A percentile compares a stretch with the other conserved stretches of the same genome.
These are phyloP conservation scores for Eragrostis tef DNA, from an alignment of 202 grass and related monocot species.

Conservation along the genomic window DNA sequence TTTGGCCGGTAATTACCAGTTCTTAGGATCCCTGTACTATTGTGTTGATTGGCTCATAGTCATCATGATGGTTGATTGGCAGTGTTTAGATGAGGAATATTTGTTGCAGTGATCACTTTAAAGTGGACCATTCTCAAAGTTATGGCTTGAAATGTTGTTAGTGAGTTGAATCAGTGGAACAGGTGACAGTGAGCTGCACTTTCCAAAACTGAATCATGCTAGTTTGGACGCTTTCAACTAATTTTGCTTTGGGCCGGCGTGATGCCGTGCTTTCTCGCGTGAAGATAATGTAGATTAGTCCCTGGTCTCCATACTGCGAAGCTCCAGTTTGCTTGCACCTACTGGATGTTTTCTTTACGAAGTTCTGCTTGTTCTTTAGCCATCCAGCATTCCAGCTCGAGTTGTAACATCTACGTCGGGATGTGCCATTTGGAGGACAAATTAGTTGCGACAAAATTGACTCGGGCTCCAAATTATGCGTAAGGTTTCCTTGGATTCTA, in stretches of 20 bases:
- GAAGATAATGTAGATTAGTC: constrained; percentile 44
- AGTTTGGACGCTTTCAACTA: constrained; percentile 42
- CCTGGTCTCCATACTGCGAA: neutral
- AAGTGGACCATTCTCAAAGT: constrained; percentile 16
- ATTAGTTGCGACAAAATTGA: constrained; percentile 39
- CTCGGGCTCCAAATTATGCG: constrained; percentile 24
- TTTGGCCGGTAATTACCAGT: neutral
- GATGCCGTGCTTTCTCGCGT: constrained; percentile 21
- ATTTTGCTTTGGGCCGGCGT: constrained; percentile 43
- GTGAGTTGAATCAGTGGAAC: constrained; percentile 47
- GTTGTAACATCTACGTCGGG: neutral
- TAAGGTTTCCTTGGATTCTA: constrained; percentile 47
- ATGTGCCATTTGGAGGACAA: constrained; percentile 40
- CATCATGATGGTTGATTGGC: neutral
- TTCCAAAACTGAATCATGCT: constrained; percentile 35
- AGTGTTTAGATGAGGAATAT: neutral
- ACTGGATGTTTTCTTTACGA: neutral
- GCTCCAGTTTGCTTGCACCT: constrained; percentile 29
- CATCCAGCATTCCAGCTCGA: neutral
- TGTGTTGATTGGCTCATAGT: neutral
- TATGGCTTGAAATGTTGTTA: constrained; percentile 28
- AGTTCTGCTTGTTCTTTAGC: constrained; percentile 32
- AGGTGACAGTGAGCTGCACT: constrained; percentile 37
- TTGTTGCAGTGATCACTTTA: constrained; percentile 22
- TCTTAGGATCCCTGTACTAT: neutral